Evolutionary conservation across 2,329 filamentous ascomycete species (phyloP).

Genomic region (Ophiostoma australiae): DNA sequence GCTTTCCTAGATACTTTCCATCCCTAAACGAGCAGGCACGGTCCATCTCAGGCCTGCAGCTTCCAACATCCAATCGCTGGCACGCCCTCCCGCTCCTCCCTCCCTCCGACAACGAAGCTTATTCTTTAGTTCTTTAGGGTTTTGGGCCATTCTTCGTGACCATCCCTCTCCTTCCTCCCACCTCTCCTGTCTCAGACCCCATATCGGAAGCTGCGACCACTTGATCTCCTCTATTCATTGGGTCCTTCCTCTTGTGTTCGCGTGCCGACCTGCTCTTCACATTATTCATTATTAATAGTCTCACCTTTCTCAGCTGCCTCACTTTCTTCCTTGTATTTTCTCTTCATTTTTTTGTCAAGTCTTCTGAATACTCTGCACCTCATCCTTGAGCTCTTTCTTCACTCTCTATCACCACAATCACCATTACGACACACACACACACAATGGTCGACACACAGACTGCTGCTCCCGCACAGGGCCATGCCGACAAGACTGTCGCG

Average conservation of each 20-base stretch:
- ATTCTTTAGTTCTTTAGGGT: conserved; percentile 11
- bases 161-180: neutral
- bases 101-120: conserved; percentile 22
- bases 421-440: neutral
- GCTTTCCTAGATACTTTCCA: neutral
- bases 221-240: neutral
- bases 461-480: conserved; percentile 59
- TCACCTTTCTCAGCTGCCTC: neutral
- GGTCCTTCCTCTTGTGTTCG: neutral
- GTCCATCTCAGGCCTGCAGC: conserved; percentile 2
- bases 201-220: conserved; percentile 17
- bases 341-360: conserved; percentile 9
- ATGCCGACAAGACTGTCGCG: too few species aligned
- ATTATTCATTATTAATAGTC: neutral
- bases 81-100: neutral
- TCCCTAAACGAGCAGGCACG: neutral
- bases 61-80: conserved; percentile 5
- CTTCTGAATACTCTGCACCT: neutral
- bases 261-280: neutral
- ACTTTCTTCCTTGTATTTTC: neutral
- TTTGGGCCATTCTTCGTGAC: conserved; percentile 3
- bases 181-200: conserved; percentile 18
- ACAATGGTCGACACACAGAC: conserved; percentile 61
- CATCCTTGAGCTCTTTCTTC: neutral
- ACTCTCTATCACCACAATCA: neutral